phyloP scores from a whole-genome alignment of 768 basidiomycete species.

The Amanita phalloides region DNA sequence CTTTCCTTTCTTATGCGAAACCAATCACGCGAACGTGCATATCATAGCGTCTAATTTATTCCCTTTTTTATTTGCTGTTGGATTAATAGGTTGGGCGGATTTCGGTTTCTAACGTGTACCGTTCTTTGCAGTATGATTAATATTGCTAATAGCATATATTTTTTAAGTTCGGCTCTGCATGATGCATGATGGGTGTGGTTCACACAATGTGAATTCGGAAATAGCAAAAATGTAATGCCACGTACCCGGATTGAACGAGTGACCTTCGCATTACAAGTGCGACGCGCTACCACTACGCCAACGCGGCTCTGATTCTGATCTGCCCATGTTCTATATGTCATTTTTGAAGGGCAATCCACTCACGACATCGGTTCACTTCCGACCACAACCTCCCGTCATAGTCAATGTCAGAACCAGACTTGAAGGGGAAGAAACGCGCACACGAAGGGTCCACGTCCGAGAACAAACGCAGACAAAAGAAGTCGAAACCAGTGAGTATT shows the following conservation, averaged over 20 bases:
- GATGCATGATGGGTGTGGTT: no score
- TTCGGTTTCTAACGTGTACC: background rate
- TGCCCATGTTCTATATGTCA: no score
- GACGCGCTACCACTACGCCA: constrained; percentile 35
- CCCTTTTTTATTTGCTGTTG: background rate
- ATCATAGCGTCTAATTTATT: background rate
- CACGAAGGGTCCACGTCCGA: background rate
- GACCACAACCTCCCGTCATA: no score
- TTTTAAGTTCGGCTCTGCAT: no score
- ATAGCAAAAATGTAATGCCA: constrained; percentile 17
- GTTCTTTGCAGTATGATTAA: background rate
- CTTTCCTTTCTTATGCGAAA: no score
- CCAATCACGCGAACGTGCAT: background rate
- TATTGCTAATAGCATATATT: background rate
- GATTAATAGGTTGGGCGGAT: background rate
- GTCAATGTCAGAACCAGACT: background rate
- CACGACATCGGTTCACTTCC: background rate
- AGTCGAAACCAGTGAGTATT: constrained; percentile 39
- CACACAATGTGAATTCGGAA: background rate
- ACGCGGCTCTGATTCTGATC: constrained; percentile 13
- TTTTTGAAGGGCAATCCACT: background rate
- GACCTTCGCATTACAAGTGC: constrained; percentile 36
- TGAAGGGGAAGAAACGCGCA: background rate
- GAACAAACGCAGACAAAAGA: constrained; percentile 27
- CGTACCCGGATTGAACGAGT: constrained; percentile 36